Conservation (phyloP, 495 filamentous ascomycete species). For the Aspergillus sclerotioniger region DNA sequence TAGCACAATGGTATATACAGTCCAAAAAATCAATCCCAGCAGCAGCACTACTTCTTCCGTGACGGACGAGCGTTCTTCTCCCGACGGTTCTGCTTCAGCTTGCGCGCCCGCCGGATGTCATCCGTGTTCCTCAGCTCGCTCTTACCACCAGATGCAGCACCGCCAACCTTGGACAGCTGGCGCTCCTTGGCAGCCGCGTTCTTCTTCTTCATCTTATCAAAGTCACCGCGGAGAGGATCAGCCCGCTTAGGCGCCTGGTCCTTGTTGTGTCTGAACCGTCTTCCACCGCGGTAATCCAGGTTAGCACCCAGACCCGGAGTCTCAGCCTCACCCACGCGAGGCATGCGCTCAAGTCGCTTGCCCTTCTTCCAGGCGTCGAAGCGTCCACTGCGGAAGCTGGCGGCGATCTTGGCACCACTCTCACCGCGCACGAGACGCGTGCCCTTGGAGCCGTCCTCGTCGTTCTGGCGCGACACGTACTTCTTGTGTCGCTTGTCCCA, state of each 20-base stretch:
- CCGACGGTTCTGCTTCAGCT: constrained; percentile 67
- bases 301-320: constrained; percentile 37
- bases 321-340: constrained; percentile 80
- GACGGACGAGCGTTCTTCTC: constrained; percentile 90
- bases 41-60: constrained; percentile 48
- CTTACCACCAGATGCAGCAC: constrained; percentile 64
- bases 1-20: constrained; percentile 11
- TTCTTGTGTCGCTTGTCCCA: constrained; percentile 98
- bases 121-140: constrained; percentile 77
- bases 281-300: constrained; percentile 30
- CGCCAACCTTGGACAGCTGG: constrained; percentile 27
- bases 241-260: constrained; percentile 88
- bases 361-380: constrained; percentile 89
- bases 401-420: constrained; percentile 91
- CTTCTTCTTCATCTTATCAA: constrained; percentile 84
- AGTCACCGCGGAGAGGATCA: constrained; percentile 87
- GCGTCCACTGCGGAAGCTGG: constrained; percentile 85
- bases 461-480: constrained; percentile 85
- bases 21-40: constrained; percentile 8
- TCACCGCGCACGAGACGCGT: constrained; percentile 84
- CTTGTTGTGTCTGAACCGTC: constrained; percentile 73
- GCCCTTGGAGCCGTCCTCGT: constrained; percentile 89
- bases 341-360: constrained; percentile 74
- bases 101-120: constrained; percentile 80
- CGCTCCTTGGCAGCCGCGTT: constrained; percentile 82